Evolutionary conservation across 129 eudicot genomes (phyloP), one percentile per base, ranked within the genome.

Genomic region (Apium graveolens): DNA sequence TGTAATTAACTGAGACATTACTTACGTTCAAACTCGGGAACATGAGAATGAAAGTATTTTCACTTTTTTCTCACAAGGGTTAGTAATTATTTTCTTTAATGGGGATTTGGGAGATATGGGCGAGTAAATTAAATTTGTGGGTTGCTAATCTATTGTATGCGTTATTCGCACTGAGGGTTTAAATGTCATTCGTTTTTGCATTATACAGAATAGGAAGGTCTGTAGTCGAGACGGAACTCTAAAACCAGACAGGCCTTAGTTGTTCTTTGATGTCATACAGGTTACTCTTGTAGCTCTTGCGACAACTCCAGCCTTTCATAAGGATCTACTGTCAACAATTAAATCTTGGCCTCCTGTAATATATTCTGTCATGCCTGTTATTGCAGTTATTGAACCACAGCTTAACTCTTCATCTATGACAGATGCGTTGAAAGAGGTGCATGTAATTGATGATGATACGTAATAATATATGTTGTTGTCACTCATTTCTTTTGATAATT

Each of bases 241-340:
- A 7, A 26, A 60, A 60, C 68, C 68, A n/a, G 32, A 26, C 68
- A 12, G 34, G 11, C 76, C 46, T 81, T 43, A 70, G 60, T 76
- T 68, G 51, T 62, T 78, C 31, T 73, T 76, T 42, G 49, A 63
- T 37, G 34, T 66, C 66, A 46, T 74, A 71, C 88, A 95, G 99
- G 94, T 92, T 78, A 94, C 94, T 84, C 97, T 95, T 79, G 92
- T 90, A 48, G 97, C 99, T 78, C 81, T 95, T 84, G 95, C 96
- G 37, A 90, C 94, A 75, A 95, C 85, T 85, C 89, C 96, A 46
- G 86, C 91, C 35, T 92, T 90, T 80, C 99, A 95, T 84, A 85
- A 87, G 94, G 97, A 95, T 80, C 93, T 95, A 38, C 78, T 92
- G 73, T 81, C 91, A 70, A 91, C 92, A 65, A 90, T 95, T 53